These are phyloP conservation scores for Chaetomium sp. DNA, from an alignment of 2,329 filamentous ascomycete genomes.

Conservation along the genomic window DNA sequence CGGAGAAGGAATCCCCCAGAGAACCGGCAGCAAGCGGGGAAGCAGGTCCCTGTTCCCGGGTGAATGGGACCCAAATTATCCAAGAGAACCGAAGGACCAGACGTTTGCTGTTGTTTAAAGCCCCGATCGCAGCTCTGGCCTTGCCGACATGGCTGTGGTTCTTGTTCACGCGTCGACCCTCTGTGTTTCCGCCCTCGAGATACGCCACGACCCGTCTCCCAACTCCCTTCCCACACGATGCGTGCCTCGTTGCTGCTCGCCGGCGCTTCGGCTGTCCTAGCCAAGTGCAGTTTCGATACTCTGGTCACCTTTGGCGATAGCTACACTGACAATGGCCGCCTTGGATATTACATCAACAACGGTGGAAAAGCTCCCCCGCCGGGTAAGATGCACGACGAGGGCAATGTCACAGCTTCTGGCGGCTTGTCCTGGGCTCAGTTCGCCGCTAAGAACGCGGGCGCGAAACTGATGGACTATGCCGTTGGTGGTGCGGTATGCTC, in stretches of 20 bases:
- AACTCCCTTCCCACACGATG: constrained; percentile 9
- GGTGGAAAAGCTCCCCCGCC: constrained; percentile 56
- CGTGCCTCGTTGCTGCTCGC: constrained; percentile 18
- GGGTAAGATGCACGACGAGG: constrained; percentile 42
- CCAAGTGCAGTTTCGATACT: constrained; percentile 43
- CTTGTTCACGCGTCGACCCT: not conserved
- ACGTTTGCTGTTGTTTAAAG: not conserved
- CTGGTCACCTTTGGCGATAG: constrained; percentile 68
- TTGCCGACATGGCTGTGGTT: not conserved
- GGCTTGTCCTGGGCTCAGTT: constrained; percentile 65
- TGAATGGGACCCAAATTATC: constrained; percentile 23
- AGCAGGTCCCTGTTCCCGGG: constrained; percentile 19
- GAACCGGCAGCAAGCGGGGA: constrained; percentile 19
- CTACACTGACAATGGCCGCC: constrained; percentile 66
- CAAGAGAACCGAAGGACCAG: not conserved
- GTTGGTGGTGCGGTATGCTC: constrained; percentile 67
- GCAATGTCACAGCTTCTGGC: constrained; percentile 53
- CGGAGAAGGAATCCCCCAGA: constrained; percentile 15
- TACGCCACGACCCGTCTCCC: no score
- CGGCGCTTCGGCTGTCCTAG: constrained; percentile 17
- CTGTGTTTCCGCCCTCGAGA: no score
- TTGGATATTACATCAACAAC: constrained; percentile 55
- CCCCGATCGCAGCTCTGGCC: not conserved
- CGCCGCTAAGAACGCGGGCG: constrained; percentile 52
- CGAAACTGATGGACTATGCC: constrained; percentile 61